These are phyloP conservation scores for Excoecaria cochinchinensis DNA, from an alignment of 345 rosid species.

Conservation along the genomic window DNA sequence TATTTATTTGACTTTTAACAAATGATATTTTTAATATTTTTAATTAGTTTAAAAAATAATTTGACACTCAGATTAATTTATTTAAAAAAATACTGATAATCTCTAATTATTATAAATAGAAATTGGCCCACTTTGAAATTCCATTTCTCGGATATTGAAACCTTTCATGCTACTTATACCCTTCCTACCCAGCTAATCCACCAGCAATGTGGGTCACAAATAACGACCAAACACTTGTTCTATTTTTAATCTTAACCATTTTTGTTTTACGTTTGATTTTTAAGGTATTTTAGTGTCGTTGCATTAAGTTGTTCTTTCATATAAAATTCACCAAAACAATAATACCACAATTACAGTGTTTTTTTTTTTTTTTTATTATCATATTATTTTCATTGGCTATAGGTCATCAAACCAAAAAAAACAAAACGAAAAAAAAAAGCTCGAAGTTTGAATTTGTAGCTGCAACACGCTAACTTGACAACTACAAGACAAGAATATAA, in stretches of 20 bases:
- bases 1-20: no score
- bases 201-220: slow-evolving; percentile 14
- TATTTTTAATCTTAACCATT: neutral
- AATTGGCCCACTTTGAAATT: slow-evolving; percentile 17
- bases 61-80: no score
- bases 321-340: neutral
- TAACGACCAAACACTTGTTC: slow-evolving; percentile 11
- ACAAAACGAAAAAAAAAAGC: neutral
- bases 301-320: no score
- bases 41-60: no score
- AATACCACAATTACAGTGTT: neutral
- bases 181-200: neutral
- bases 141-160: neutral
- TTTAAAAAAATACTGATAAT: no score
- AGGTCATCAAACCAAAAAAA: no score
- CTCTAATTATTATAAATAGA: no score
- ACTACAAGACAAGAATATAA: slow-evolving; percentile 27
- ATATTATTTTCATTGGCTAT: no score
- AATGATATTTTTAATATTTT: no score
- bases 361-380: no score
- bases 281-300: neutral
- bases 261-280: neutral
- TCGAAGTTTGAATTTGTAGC: neutral
- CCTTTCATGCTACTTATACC: neutral
- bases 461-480: slow-evolving; percentile 21